phyloP scores from a whole-genome alignment of 352 stramenopile species.

The Phytophthora sansomeana region DNA sequence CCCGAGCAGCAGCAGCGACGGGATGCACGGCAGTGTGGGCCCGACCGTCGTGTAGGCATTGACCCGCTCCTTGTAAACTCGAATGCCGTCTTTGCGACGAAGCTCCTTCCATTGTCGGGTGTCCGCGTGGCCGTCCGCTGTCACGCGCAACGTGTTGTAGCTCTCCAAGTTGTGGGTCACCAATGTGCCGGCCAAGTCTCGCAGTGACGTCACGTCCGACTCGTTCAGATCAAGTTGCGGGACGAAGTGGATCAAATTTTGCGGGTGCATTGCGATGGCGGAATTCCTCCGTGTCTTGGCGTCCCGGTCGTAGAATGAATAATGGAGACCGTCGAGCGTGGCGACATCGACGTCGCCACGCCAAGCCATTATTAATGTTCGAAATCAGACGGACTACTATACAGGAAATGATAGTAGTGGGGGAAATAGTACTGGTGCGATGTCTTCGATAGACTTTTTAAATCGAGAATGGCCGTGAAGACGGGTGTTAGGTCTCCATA shows the following conservation, averaged over 20 bases:
- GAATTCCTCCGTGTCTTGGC: neutral
- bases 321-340: constrained; percentile 14
- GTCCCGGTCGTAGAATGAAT: constrained; percentile 4
- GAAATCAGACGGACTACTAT: constrained; percentile 5
- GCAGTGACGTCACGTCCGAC: constrained; percentile 35
- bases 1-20: constrained; percentile 42
- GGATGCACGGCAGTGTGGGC: constrained; percentile 24
- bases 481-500: neutral
- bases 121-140: constrained; percentile 29
- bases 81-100: constrained; percentile 37
- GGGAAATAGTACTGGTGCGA: neutral
- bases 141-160: constrained; percentile 24
- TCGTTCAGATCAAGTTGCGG: constrained; percentile 24
- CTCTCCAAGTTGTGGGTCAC: constrained; percentile 42
- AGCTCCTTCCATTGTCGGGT: constrained; percentile 42
- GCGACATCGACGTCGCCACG: constrained; percentile 1
- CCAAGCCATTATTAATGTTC: constrained; percentile 13
- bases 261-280: constrained; percentile 3
- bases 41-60: neutral
- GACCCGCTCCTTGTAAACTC: constrained; percentile 36
- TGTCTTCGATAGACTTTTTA: too few species aligned
- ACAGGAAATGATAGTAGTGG: neutral
- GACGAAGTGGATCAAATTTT: constrained; percentile 21
- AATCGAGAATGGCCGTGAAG: neutral
- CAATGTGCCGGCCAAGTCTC: constrained; percentile 32